These are phyloP conservation scores for Leccinum boreale DNA, from an alignment of 768 basidiomycete genomes.

Conservation along the genomic window DNA sequence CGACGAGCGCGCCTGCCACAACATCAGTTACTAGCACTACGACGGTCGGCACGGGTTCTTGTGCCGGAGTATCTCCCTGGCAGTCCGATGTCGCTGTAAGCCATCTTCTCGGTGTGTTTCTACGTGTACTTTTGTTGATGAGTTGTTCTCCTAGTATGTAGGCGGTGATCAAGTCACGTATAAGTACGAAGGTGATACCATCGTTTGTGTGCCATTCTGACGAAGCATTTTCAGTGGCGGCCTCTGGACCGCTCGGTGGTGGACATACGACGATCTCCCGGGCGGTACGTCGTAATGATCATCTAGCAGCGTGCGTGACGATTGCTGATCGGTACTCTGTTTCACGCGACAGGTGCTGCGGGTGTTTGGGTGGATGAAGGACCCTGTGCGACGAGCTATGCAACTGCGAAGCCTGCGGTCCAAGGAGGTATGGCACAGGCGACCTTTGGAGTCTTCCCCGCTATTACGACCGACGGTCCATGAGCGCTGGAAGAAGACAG, in stretches of 20 bases:
- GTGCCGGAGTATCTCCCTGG: slow-evolving; percentile 46
- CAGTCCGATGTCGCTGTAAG: slow-evolving; percentile 36
- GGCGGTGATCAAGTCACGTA: slow-evolving; percentile 45
- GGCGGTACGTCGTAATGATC: slow-evolving; percentile 23
- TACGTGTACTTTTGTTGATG: neutral
- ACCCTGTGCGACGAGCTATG: slow-evolving; percentile 3
- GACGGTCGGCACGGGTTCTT: slow-evolving; percentile 26
- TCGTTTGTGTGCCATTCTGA: neutral
- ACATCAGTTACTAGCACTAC: slow-evolving; percentile 7
- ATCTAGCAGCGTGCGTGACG: neutral
- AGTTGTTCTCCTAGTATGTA: slow-evolving; percentile 33
- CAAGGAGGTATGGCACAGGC: neutral
- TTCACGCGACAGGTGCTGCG: slow-evolving; percentile 6
- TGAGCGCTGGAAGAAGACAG: neutral
- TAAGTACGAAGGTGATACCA: slow-evolving; percentile 28
- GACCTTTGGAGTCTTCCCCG: neutral
- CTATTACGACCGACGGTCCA: neutral
- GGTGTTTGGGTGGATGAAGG: slow-evolving; percentile 19
- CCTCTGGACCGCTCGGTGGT: slow-evolving; percentile 50
- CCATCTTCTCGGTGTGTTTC: neutral
- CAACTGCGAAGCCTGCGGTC: slow-evolving; percentile 1
- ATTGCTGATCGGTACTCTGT: neutral
- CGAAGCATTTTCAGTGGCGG: slow-evolving; percentile 34
- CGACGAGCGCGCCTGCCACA: slow-evolving; percentile 6
- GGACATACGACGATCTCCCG: slow-evolving; percentile 41